A percentile compares a stretch with the other conserved stretches of the same genome.
Evolutionary conservation across 768 basidiomycete genomes (phyloP).

Genomic region (Boletus subparvulus): DNA sequence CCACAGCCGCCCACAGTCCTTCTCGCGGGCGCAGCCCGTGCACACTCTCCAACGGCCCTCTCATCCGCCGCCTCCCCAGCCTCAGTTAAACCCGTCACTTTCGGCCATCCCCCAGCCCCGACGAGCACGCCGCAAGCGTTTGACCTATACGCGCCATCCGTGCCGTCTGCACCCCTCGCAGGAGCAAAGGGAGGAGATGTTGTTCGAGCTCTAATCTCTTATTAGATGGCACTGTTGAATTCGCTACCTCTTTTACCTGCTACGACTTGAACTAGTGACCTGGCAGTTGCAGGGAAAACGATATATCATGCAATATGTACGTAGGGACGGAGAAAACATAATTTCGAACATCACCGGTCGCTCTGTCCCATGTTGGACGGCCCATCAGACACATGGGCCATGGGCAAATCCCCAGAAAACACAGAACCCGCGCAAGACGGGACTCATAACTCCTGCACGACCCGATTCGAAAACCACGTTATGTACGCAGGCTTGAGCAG

Average conservation of each 20-base stretch:
- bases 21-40: slow-evolving; percentile 3
- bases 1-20: slow-evolving; percentile 5
- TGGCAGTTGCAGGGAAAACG: no score
- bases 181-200: slow-evolving; percentile 61
- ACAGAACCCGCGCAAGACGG: no score
- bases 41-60: slow-evolving; percentile 7
- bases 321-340: not conserved
- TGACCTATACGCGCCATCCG: slow-evolving; percentile 48
- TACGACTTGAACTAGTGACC: not conserved
- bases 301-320: no score
- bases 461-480: slow-evolving; percentile 16
- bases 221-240: not conserved
- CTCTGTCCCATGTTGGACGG: not conserved
- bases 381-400: not conserved
- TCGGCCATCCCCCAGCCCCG: slow-evolving; percentile 69
- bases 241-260: not conserved
- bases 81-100: slow-evolving; percentile 33
- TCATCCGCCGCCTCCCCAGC: slow-evolving; percentile 13
- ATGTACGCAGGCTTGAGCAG: slow-evolving; percentile 7
- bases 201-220: slow-evolving; percentile 41
- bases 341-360: not conserved
- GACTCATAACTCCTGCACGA: slow-evolving; percentile 15
- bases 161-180: slow-evolving; percentile 46
- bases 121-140: slow-evolving; percentile 56
- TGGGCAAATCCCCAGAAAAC: no score